Evolutionary conservation across 2,329 filamentous ascomycete species (phyloP), one percentile per base, ranked within the genome.

Genomic region (Neonectria coccinea): DNA sequence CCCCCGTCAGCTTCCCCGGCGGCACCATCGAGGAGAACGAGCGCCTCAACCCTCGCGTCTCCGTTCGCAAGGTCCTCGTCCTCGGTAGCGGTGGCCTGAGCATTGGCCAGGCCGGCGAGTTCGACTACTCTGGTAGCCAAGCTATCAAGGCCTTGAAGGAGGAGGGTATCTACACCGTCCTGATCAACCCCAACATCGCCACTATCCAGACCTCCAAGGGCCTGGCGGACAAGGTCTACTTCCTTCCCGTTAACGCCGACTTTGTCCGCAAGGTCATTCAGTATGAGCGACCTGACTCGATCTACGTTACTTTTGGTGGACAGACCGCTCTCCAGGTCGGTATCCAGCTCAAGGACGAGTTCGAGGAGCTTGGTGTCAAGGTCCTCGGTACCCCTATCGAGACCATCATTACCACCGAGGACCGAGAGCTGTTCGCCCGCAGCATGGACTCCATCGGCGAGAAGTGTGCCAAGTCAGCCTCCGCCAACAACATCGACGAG

Each of bases 121-220:
- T 99, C 72, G 96, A 99, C 79, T 99, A 99, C 84, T 98, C 96
- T 58, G 96, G 96, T 68, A 97, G 92, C 79, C 96, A 99, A 81
- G 96, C 95, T 50, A 98, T 99, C 85, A 99, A 99, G 84, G 96
- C 96, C 41, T 79, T 99, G 74, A 98, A 98, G 82, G 92, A 98
- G 79, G 96, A 98, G 81, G 95, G 94, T 66, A 97, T 98, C 74
- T 98, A 97, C 84, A 97, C 96, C 3, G 91, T 99, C 68, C 85
- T 99, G 68, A 98, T 99, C 86, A 99, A 99, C 83, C 96, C 96
- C 62, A 99, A 99, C 79, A 98, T 99, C 78, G 96, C 96, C 70
- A 99, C 96, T 0, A 98, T 98, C 67, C 96, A 99, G 80, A 99
- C 96, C 5, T 98, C 96, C 57, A 97, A 97, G 83, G 96, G 96